Conservation (phyloP, 768 basidiomycete species). For the Boletus barrowsii region DNA sequence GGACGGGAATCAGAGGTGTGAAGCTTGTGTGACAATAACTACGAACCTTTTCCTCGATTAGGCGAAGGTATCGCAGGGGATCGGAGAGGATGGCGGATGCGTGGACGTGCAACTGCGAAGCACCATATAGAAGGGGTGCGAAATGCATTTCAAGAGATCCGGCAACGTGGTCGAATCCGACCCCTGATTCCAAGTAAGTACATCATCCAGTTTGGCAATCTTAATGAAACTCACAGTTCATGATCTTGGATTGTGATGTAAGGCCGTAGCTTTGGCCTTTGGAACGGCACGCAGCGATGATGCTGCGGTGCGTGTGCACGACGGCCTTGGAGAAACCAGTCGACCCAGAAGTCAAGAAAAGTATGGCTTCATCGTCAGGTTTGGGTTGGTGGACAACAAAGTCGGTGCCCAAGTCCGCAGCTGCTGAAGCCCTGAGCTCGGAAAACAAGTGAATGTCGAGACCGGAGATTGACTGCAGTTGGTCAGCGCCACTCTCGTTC, state of each 20-base stretch:
- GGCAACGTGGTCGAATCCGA: conserved; percentile 46
- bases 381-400: conserved; percentile 19
- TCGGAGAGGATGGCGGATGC: conserved; percentile 25
- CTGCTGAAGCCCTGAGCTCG: conserved; percentile 14
- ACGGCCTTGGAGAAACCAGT: conserved; percentile 46
- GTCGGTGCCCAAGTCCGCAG: conserved; percentile 3
- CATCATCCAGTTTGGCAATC: neutral
- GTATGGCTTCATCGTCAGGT: conserved; percentile 31
- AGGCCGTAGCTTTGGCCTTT: conserved; percentile 36
- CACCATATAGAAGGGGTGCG: conserved; percentile 33
- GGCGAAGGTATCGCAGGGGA: conserved; percentile 19
- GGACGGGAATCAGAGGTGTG: neutral
- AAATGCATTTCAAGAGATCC: conserved; percentile 43
- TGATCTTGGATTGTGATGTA: conserved; percentile 32
- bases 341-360: conserved; percentile 42
- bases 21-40: conserved; percentile 1
- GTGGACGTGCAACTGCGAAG: conserved; percentile 23
- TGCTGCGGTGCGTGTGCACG: conserved; percentile 37
- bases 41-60: conserved; percentile 38
- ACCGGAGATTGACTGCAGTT: conserved; percentile 21
- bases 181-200: conserved; percentile 28
- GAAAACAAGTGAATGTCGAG: conserved; percentile 27
- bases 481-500: conserved; percentile 26
- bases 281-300: conserved; percentile 33
- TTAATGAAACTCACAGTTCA: conserved; percentile 35